A percentile compares a stretch with the other conserved stretches of the same genome.
phyloP scores from a whole-genome alignment of 768 basidiomycete species.

The Trametes coccinea region DNA sequence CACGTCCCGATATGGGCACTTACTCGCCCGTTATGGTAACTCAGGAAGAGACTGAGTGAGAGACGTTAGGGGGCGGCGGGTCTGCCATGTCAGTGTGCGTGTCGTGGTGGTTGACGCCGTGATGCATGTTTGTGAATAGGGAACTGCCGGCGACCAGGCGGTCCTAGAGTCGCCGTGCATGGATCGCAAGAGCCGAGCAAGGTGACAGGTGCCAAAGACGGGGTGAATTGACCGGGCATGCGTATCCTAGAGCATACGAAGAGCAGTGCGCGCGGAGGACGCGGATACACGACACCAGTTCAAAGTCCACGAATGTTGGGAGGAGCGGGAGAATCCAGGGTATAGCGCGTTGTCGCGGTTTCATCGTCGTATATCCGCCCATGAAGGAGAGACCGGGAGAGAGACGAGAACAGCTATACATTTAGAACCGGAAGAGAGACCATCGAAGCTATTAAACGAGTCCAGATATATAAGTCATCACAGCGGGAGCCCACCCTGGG shows the following conservation, averaged over 20 bases:
- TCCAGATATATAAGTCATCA: slow-evolving; percentile 3
- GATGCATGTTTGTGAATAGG: not conserved
- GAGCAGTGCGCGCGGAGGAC: not conserved
- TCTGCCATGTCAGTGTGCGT: too few species aligned
- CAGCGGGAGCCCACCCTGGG: not conserved
- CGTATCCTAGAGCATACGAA: slow-evolving; percentile 18
- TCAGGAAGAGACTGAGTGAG: not conserved
- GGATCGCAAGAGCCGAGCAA: too few species aligned
- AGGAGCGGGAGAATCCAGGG: slow-evolving; percentile 1
- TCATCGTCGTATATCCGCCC: not conserved
- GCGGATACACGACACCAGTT: slow-evolving; percentile 8
- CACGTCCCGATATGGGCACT: not conserved
- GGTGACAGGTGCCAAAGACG: not conserved
- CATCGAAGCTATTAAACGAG: slow-evolving; percentile 16
- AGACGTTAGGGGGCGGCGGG: not conserved
- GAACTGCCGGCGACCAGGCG: too few species aligned
- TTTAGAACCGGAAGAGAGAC: slow-evolving; percentile 6
- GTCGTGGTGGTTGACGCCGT: not conserved
- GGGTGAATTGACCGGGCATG: slow-evolving; percentile 4
- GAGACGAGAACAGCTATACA: slow-evolving; percentile 4
- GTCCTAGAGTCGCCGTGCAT: too few species aligned
- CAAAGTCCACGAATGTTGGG: not conserved
- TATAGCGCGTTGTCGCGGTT: slow-evolving; percentile 11
- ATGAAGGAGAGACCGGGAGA: not conserved
- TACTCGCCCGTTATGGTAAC: not conserved